These are phyloP conservation scores for Iberis pinnata DNA, from an alignment of 345 rosid genomes.

Conservation along the genomic window DNA sequence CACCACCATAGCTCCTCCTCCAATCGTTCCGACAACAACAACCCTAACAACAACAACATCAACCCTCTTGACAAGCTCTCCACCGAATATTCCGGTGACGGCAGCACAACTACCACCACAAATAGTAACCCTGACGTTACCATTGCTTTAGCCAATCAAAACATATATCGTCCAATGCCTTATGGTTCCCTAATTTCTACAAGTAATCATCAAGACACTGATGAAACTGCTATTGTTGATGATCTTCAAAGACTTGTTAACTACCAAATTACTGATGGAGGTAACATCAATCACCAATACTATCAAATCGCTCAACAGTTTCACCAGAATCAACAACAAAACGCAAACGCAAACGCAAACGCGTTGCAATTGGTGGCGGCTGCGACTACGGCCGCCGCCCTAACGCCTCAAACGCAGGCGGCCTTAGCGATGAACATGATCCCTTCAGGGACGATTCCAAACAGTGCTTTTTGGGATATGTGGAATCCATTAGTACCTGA, in stretches of 20 bases:
- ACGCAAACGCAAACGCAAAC: conserved; percentile 30
- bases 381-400: conserved; percentile 19
- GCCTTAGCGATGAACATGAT: conserved; percentile 39
- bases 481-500: conserved; percentile 76
- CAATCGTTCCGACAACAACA: conserved; percentile 28
- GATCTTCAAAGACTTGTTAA: conserved; percentile 68
- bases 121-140: conserved; percentile 55
- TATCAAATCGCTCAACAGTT: conserved; percentile 38
- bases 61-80: conserved; percentile 26
- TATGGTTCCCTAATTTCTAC: conserved; percentile 23
- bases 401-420: conserved; percentile 33
- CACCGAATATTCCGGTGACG: conserved; percentile 31
- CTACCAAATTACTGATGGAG: conserved; percentile 42
- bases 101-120: conserved; percentile 38
- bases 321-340: conserved; percentile 33
- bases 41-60: conserved; percentile 25
- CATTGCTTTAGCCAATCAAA: conserved; percentile 54
- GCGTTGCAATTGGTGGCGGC: conserved; percentile 35
- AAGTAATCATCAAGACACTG: conserved; percentile 24
- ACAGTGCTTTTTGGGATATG: conserved; percentile 56
- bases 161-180: conserved; percentile 42
- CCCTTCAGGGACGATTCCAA: conserved; percentile 38
- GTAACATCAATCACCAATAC: conserved; percentile 36
- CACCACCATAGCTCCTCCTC: conserved; percentile 25
- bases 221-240: conserved; percentile 38